Percentiles rank a stretch among this genome's conserved stretches.
These are phyloP conservation scores for Gossypioides kirkii DNA, from an alignment of 345 rosid species.

Conservation along the genomic window DNA sequence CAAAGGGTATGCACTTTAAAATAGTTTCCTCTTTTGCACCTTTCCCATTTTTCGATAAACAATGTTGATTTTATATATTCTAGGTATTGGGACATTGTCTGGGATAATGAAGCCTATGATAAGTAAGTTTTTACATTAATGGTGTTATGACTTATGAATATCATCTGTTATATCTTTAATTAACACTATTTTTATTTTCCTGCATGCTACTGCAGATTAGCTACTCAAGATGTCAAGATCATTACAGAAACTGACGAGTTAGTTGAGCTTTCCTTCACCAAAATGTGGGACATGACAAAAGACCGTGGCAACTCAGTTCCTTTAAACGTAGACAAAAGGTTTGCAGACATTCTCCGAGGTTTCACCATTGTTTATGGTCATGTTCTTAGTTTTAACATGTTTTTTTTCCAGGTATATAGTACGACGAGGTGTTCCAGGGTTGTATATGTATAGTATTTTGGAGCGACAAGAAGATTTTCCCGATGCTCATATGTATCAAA, in stretches of 20 bases:
- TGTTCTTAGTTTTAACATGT: background rate
- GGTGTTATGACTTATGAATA: background rate
- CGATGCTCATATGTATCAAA: constrained; percentile 81
- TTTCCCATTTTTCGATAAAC: background rate
- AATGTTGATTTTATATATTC: background rate
- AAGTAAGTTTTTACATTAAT: constrained; percentile 17
- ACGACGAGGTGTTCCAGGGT: constrained; percentile 57
- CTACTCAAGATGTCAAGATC: constrained; percentile 36
- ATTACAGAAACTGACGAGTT: constrained; percentile 45
- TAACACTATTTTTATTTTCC: background rate
- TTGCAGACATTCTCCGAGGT: background rate
- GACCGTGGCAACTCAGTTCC: constrained; percentile 40
- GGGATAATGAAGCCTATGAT: constrained; percentile 52
- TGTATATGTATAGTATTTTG: constrained; percentile 62
- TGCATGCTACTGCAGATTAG: constrained; percentile 36
- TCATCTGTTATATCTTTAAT: background rate
- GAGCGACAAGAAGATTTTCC: constrained; percentile 80
- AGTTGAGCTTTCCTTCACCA: constrained; percentile 64
- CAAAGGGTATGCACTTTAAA: constrained; percentile 48
- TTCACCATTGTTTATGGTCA: background rate
- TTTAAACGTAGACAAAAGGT: constrained; percentile 86
- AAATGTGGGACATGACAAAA: constrained; percentile 41
- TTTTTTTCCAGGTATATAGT: constrained; percentile 51
- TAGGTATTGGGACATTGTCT: constrained; percentile 91
- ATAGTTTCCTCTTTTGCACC: background rate